These are phyloP conservation scores for Xylaria scruposa DNA, from an alignment of 495 filamentous ascomycete genomes.

Conservation along the genomic window DNA sequence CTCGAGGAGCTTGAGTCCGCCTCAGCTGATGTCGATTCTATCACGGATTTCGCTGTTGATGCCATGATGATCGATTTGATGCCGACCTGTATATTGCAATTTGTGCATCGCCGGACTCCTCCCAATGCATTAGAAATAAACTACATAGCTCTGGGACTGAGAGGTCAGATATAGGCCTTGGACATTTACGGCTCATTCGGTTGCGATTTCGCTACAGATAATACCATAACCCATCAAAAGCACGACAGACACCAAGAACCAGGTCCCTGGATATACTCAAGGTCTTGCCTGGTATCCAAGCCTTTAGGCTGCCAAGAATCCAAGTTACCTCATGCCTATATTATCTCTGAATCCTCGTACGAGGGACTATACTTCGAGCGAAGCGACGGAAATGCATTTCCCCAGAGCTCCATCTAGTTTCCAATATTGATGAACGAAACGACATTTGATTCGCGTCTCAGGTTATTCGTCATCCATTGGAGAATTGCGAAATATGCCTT, in stretches of 20 bases:
- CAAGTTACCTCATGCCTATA: constrained; percentile 2
- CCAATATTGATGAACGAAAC: background rate
- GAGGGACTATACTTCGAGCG: background rate
- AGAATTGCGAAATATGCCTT: constrained; percentile 21
- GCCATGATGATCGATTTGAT: constrained; percentile 18
- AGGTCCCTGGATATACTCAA: constrained; percentile 23
- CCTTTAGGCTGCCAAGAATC: background rate
- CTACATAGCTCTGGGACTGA: too few species aligned
- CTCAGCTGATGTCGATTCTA: background rate
- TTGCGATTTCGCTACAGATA: constrained; percentile 22
- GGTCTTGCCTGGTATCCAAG: background rate
- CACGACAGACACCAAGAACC: constrained; percentile 30
- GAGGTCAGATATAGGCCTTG: constrained; percentile 11
- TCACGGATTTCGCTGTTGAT: constrained; percentile 31
- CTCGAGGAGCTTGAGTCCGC: constrained; percentile 34
- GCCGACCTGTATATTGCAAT: background rate
- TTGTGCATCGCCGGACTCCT: background rate
- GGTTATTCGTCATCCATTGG: constrained; percentile 7
- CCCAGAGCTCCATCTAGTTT: background rate
- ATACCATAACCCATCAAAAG: constrained; percentile 32
- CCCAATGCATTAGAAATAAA: background rate
- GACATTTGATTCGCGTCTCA: background rate
- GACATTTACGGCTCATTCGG: background rate
- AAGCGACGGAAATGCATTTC: background rate
- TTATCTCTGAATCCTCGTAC: background rate